Evolutionary conservation across 2,329 filamentous ascomycete species (phyloP), one percentile per base, ranked within the genome.

Genomic region (Leptographium wingfieldii): DNA sequence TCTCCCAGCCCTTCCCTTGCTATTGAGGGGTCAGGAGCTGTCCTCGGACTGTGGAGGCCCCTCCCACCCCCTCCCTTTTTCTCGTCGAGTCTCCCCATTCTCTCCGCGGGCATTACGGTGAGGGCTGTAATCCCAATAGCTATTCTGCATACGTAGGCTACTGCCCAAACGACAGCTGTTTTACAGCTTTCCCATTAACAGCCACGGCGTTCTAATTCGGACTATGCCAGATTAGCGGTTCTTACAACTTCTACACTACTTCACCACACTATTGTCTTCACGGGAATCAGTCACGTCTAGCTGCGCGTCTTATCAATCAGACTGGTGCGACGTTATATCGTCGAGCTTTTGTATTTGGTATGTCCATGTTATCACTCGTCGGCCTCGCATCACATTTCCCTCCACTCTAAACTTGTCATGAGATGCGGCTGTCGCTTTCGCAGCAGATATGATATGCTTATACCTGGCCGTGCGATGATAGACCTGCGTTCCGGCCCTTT

Each of bases 401-500:
- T 40, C 38, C 38, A 16, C 38, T 16, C 12, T 40, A 14, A 3
- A 16, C 38, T 5, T 40, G 38, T 40, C 38, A 40, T 12, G 38
- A 40, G 38, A 40, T 16, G 12, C 38, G 38, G 38, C 38, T 14
- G 14, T 40, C 16, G 38, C 5, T 40, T 40, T 40, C 38, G 4
- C 38, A 40, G 38, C 38, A 40, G 38, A 40, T 40, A 40, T 40
- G 38, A 40, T 40, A 40, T 40, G 38, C 38, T 40, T 40, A 40
- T 40, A 40, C 16, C 25, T 53, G 7, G 10, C 11, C 19, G 19
- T 40, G 7, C 52, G 10, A 22, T 53, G 51, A n/a, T 22, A 10
- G 29, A n/a, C 16, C 10, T 31, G 29, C 53, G 35, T 62, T 62
- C 62, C 62, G 60, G 52, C n/a, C 56, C 43, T 63, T 63, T 63